Conservation (phyloP, 176 grass and related monocot species). For the Raddia guianensis region DNA sequence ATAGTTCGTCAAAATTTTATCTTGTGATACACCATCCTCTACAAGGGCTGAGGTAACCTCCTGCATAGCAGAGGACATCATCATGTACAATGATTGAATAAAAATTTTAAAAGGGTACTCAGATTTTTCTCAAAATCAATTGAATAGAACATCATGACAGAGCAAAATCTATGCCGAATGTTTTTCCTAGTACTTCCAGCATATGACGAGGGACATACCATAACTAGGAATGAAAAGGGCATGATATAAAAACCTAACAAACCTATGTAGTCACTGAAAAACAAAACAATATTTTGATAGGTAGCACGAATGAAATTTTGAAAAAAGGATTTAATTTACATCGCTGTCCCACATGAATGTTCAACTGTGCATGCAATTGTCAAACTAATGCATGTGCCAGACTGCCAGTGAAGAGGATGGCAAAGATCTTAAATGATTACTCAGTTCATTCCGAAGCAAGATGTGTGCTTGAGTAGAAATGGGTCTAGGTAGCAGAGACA, state of each 20-base stretch:
- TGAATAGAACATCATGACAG: neutral
- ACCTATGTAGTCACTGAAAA: neutral
- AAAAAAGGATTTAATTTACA: neutral
- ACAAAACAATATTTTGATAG: conserved; percentile 4
- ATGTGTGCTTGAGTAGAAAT: neutral
- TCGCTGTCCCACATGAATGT: neutral
- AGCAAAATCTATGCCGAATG: neutral
- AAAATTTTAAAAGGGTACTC: neutral
- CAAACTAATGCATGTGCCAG: too few species aligned
- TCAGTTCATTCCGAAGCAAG: neutral
- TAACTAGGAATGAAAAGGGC: neutral
- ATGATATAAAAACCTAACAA: neutral
- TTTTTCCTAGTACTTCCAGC: neutral
- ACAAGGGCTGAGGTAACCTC: conserved; percentile 60
- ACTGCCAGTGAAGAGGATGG: neutral
- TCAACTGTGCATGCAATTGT: neutral
- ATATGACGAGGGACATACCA: neutral
- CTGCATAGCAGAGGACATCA: conserved; percentile 37
- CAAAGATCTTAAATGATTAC: neutral
- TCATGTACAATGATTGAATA: neutral
- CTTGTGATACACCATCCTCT: conserved; percentile 66
- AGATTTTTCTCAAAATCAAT: conserved; percentile 7
- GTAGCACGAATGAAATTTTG: neutral
- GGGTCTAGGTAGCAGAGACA: neutral
- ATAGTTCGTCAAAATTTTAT: conserved; percentile 82